Base-by-base conservation (phyloP, 129 eudicot species). In the Pittosporum tobira region DNA sequence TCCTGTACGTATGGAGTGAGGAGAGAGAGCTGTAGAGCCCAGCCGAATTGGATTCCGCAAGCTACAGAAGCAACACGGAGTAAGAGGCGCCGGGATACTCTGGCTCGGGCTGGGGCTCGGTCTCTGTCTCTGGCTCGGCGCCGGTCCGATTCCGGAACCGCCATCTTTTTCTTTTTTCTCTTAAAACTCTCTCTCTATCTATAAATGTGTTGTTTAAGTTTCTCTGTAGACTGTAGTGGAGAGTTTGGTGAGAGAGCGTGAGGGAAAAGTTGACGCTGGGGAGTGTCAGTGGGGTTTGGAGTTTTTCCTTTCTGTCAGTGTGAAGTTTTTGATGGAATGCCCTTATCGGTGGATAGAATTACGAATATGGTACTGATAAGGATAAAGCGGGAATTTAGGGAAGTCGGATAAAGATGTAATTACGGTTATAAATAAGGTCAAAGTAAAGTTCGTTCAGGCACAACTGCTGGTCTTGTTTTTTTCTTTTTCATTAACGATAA, bases 1-100 rank as follows among this genome's bases (percentile, higher is more conserved):
- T 87, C 94, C 63, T 91, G 99, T 0, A 91, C 96, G 25, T 91
- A 91, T 0, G 99, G 99, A 0, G 99, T 87, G n/a, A 87, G 49
- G 2, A 87, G 48, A 0, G 99, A 91, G 12, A 91, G 76, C 65
- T 91, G 99, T 21, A 91, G 73, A 5, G 99, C 96, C 99, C 99
- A 91, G 6, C 99, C 99, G 75, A 91, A 91, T 51, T 91, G 99
- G 11, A 91, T 91, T 10, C 99, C 99, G 31, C 96, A 75, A 0
- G 99, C 96, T 3, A 91, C 94, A 11, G 99, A 91, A 0, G 99
- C 84, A 0, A 91, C 99, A 16, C 89, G 77, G 60, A 91, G 38
- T 1, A 91, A 84, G 2, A 73, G 45, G 7, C 88, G 77, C 10
- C 87, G 78, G 0, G 84, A 69, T 0, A 75, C 74, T 19, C 77